phyloP scores from a whole-genome alignment of 2,329 filamentous ascomycete genomes.

The Ilyonectria sp. region DNA sequence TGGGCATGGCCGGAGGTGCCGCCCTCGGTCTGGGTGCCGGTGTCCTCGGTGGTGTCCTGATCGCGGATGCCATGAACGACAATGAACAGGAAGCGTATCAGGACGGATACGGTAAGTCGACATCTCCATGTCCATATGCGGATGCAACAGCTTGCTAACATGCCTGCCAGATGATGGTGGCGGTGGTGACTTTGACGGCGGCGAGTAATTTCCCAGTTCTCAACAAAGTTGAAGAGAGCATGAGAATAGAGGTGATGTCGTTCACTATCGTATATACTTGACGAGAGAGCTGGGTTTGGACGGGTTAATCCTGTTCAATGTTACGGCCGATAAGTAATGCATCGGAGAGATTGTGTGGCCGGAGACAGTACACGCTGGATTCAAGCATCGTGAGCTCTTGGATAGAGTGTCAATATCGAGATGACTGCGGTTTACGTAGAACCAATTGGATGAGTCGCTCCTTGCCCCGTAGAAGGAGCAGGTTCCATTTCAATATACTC shows the following conservation, averaged over 20 bases:
- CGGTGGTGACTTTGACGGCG: slow-evolving; percentile 50
- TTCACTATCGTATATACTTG: slow-evolving; percentile 27
- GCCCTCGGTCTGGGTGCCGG: slow-evolving; percentile 87
- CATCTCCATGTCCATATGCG: neutral
- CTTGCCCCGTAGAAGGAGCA: neutral
- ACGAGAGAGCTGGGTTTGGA: slow-evolving; percentile 11
- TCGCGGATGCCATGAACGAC: slow-evolving; percentile 78
- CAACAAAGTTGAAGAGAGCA: neutral
- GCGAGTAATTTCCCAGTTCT: slow-evolving; percentile 33
- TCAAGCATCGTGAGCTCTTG: neutral
- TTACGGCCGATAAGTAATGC: slow-evolving; percentile 23
- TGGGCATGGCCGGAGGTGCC: slow-evolving; percentile 82
- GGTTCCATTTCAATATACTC: slow-evolving; percentile 17
- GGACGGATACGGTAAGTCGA: slow-evolving; percentile 59
- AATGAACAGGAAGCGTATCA: slow-evolving; percentile 71
- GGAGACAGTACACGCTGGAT: slow-evolving; percentile 1
- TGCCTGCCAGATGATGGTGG: slow-evolving; percentile 50
- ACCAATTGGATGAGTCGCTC: slow-evolving; percentile 5
- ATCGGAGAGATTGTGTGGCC: neutral
- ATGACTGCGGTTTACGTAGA: slow-evolving; percentile 6
- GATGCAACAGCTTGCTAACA: slow-evolving; percentile 34
- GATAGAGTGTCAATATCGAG: slow-evolving; percentile 1
- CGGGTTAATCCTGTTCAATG: slow-evolving; percentile 13
- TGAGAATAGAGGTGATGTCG: neutral
- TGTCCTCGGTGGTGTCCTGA: slow-evolving; percentile 81